A percentile compares a stretch with the other conserved stretches of the same genome.
phyloP scores from a whole-genome alignment of 2,329 filamentous ascomycete genomes.

The Colletotrichum tropicale region DNA sequence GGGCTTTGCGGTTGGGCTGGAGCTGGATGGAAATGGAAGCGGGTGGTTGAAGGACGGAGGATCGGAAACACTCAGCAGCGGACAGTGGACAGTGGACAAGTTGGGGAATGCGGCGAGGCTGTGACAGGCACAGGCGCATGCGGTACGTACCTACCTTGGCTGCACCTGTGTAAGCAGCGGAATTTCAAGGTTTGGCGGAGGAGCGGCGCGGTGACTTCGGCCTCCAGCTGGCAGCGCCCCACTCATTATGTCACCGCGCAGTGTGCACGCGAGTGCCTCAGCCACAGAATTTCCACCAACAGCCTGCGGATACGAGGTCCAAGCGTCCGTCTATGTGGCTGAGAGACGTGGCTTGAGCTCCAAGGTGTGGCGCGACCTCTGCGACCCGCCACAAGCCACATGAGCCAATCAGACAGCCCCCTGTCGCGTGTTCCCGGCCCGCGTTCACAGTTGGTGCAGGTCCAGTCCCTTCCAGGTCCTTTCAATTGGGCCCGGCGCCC shows the following conservation, averaged over 20 bases:
- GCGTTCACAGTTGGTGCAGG: neutral
- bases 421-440: neutral
- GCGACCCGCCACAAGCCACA: neutral
- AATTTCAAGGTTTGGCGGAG: neutral
- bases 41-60: neutral
- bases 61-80: neutral
- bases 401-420: neutral
- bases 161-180: neutral
- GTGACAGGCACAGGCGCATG: neutral
- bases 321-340: neutral
- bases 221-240: neutral
- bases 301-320: no score
- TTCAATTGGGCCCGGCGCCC: neutral
- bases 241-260: slow-evolving; percentile 8
- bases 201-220: neutral
- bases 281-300: neutral
- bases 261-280: neutral
- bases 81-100: neutral
- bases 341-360: neutral
- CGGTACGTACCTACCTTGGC: neutral
- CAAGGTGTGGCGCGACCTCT: neutral
- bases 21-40: neutral
- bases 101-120: slow-evolving; percentile 19
- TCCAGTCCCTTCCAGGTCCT: neutral
- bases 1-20: neutral